Base-by-base conservation (phyloP, 2,329 filamentous ascomycete genomes). In the Macrophomina phaseolina region DNA sequence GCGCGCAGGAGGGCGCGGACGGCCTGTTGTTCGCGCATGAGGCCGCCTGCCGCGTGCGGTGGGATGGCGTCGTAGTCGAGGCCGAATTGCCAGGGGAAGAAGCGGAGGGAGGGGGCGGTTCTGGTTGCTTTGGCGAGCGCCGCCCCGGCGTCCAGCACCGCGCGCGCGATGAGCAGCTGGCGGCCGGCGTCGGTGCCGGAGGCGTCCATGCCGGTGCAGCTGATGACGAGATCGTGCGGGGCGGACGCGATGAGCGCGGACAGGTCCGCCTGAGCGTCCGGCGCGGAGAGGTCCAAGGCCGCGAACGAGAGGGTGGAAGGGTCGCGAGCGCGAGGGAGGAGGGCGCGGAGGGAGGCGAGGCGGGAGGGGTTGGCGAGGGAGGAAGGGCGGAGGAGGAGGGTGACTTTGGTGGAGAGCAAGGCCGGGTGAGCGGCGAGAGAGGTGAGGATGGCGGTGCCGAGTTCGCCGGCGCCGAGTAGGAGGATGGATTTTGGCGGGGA, bases 61-160 rank as follows among this genome's bases (percentile, higher is more conserved):
- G 88, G 88, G 16, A 91, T 86, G 34, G 80, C 74, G 66, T 92
- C 89, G 76, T 92, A 92, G 73, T 92, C 88, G 30, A 91, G 86
- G 0, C 90, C 90, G 74, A 89, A 92, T 75, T 92, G 90, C 90
- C 90, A 92, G 0, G 90, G 90, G 18, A 92, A 83, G 72, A 84
- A 92, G 73, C 74, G 75, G 1, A 74, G 4, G 9, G 49, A 8
- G 9, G 7, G 36, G 36, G 36, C 36, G 36, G 23, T 23, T 23
- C 23, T 3, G 23, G 23, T 23, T 23, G 23, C 23, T 38, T 12
- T 4, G 6, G 36, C 36, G 36, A 7, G 48, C 69, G 0, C 30
- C 45, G 12, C 69, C 51, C 68, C 68, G 0, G 85, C 87, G 11
- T 76, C 74, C 0, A 91, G 76, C 0, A 83, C 85, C 0, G 89